Conservation (phyloP, 805 yeast genomes). For the Candida suzukii region DNA sequence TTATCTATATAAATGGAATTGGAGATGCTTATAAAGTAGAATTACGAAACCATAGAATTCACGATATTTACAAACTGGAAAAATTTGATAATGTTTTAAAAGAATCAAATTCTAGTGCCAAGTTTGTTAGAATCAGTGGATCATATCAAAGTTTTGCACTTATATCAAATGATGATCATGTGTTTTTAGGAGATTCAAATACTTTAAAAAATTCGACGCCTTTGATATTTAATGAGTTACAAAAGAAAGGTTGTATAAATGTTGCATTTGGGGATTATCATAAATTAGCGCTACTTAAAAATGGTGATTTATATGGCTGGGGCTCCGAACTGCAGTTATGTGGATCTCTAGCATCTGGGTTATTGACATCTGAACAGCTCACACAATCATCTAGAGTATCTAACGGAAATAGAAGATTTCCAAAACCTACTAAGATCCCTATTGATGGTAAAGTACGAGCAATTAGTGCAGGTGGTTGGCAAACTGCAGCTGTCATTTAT, state of each 20-base stretch:
- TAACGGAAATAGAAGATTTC: conserved; percentile 12
- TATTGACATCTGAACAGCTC: too few species aligned
- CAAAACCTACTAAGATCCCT: conserved; percentile 35
- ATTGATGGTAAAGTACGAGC: conserved; percentile 44
- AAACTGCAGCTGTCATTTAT: conserved; percentile 58
- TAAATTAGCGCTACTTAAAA: conserved; percentile 48
- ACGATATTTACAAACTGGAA: conserved; percentile 27
- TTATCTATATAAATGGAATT: conserved; percentile 40
- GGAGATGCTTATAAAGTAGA: conserved; percentile 35
- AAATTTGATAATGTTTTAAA: conserved; percentile 8
- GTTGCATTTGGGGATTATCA: conserved; percentile 72
- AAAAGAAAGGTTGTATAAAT: conserved; percentile 41
- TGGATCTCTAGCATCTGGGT: too few species aligned
- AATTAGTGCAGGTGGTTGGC: conserved; percentile 77
- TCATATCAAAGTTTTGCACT: conserved; percentile 47
- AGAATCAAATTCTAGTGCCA: conserved; percentile 10
- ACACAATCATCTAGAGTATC: too few species aligned
- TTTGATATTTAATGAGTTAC: conserved; percentile 31
- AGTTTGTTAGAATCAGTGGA: conserved; percentile 46
- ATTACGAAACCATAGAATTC: conserved; percentile 20
- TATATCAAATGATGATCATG: conserved; percentile 44
- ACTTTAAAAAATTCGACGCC: conserved; percentile 20
- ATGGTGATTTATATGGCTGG: conserved; percentile 59
- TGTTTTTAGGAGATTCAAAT: conserved; percentile 31
- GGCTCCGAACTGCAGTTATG: conserved; percentile 55